Evolutionary conservation across 164 flowering plant species (phyloP).

Genomic region (Litsea cubeba): DNA sequence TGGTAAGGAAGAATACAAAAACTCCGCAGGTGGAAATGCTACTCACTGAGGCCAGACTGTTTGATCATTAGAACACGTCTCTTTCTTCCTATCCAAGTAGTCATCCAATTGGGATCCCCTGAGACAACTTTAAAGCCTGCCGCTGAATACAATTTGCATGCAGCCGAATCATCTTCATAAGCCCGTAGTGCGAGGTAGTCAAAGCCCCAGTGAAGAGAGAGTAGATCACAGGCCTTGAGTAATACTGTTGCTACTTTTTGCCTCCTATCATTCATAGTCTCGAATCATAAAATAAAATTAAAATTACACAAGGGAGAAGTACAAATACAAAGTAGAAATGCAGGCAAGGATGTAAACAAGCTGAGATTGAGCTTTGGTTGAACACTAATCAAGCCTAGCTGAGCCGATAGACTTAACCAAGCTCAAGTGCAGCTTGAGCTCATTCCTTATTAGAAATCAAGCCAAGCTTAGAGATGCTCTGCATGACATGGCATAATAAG

Average conservation of each 20-base stretch:
- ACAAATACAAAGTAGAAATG: too few species aligned
- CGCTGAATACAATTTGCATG: slow-evolving; percentile 55
- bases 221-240: slow-evolving; percentile 72
- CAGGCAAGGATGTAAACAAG: too few species aligned
- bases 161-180: slow-evolving; percentile 76
- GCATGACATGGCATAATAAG: too few species aligned
- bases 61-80: slow-evolving; percentile 73
- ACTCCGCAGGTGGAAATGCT: not conserved
- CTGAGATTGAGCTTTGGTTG: too few species aligned
- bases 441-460: too few species aligned
- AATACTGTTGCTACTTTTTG: slow-evolving; percentile 64
- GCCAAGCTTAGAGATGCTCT: too few species aligned
- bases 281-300: not conserved
- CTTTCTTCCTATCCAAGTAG: slow-evolving; percentile 73
- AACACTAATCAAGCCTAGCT: too few species aligned
- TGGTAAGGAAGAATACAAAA: too few species aligned
- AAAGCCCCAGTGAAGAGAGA: slow-evolving; percentile 55
- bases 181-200: slow-evolving; percentile 66
- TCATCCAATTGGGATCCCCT: slow-evolving; percentile 62
- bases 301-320: too few species aligned
- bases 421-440: too few species aligned
- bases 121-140: slow-evolving; percentile 68
- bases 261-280: slow-evolving; percentile 42
- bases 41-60: slow-evolving; percentile 18
- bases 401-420: too few species aligned